Percentiles rank a stretch among this genome's conserved stretches.
phyloP scores from a whole-genome alignment of 108 stramenopile species.

The Pseudonitzschia pungens region DNA sequence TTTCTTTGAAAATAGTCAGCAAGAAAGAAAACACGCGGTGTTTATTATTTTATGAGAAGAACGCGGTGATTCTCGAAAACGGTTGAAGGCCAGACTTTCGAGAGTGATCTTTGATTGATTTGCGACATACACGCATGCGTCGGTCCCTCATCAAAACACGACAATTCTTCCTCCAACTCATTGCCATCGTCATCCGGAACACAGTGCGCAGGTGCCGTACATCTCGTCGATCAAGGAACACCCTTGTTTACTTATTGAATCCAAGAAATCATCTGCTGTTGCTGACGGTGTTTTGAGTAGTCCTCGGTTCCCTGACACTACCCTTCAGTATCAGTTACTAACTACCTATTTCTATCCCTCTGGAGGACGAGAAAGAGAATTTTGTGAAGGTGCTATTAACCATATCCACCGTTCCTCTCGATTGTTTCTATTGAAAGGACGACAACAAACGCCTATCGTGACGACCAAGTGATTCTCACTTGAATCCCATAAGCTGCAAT shows the following conservation, averaged over 20 bases:
- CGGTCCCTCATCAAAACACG: neutral
- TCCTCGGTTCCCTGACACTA: slow-evolving; percentile 7
- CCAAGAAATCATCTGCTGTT: neutral
- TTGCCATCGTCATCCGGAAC: slow-evolving; percentile 17
- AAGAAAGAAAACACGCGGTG: slow-evolving; percentile 1
- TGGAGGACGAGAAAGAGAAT: slow-evolving; percentile 8
- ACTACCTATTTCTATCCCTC: neutral
- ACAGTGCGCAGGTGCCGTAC: neutral
- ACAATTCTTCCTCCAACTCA: slow-evolving; percentile 14
- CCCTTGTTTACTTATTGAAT: neutral
- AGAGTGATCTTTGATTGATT: neutral
- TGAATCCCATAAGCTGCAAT: too few species aligned
- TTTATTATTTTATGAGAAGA: neutral
- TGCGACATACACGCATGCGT: neutral
- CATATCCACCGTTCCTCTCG: neutral
- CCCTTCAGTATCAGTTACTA: neutral
- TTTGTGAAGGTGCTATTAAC: neutral
- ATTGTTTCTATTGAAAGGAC: neutral
- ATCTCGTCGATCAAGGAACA: neutral
- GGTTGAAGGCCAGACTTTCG: neutral
- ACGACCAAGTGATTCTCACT: too few species aligned
- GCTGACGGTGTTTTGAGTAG: slow-evolving; percentile 12
- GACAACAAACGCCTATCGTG: too few species aligned
- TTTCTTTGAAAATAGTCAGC: neutral
- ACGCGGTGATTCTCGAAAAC: neutral